A percentile compares a stretch with the other conserved stretches of the same genome.
These are phyloP conservation scores for Marsdenia floribunda DNA, from an alignment of 257 asterid species.

Conservation along the genomic window DNA sequence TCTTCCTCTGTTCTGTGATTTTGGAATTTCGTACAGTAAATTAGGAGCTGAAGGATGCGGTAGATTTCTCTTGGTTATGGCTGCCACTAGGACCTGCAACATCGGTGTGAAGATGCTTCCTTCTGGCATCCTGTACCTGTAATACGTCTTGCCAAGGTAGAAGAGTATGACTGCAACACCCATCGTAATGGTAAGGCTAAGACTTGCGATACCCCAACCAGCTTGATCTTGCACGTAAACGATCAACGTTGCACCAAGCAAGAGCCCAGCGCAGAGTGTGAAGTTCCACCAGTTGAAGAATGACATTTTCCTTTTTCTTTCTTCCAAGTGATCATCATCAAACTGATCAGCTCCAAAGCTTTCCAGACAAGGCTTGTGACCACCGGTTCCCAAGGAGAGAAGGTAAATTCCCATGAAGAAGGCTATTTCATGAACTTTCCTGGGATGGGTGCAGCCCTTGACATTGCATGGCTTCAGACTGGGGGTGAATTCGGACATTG, in stretches of 20 bases:
- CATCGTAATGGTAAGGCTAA: conserved; percentile 47
- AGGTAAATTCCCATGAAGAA: conserved; percentile 66
- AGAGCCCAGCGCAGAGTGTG: conserved; percentile 52
- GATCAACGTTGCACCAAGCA: conserved; percentile 51
- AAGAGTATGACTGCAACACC: conserved; percentile 33
- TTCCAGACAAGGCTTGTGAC: conserved; percentile 69
- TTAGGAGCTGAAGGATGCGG: conserved; percentile 35
- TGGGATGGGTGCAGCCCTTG: conserved; percentile 22
- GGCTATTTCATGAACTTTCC: conserved; percentile 36
- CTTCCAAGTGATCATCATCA: conserved; percentile 58
- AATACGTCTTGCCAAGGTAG: conserved; percentile 47
- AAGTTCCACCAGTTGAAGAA: conserved; percentile 89
- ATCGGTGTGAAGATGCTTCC: conserved; percentile 68
- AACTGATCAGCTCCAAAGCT: conserved; percentile 94
- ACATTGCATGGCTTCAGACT: conserved; percentile 38
- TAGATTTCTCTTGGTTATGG: conserved; percentile 46
- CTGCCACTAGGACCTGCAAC: conserved; percentile 57
- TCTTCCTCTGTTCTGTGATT: conserved; percentile 34
- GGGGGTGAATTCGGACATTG: conserved; percentile 62
- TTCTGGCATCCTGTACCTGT: conserved; percentile 43
- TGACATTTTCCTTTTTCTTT: conserved; percentile 55
- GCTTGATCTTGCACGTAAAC: conserved; percentile 58
- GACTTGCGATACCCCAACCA: conserved; percentile 61
- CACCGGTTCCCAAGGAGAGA: conserved; percentile 70
- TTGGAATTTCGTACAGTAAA: conserved; percentile 45